A percentile compares a stretch with the other conserved stretches of the same genome.
Conservation (phyloP, 2,329 filamentous ascomycete genomes). For the Sporothrix inflata region DNA sequence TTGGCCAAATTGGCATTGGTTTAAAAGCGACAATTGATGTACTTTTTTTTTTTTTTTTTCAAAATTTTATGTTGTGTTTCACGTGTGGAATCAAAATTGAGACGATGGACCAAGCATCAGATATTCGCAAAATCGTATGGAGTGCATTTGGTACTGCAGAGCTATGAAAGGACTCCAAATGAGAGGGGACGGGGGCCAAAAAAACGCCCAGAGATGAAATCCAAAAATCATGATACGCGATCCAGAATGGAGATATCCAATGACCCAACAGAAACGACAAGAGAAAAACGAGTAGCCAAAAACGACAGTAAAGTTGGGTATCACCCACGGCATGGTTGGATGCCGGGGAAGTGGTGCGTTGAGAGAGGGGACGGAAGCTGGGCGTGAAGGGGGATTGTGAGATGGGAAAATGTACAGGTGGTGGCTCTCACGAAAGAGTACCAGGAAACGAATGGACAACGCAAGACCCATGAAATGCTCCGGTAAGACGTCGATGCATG, state of each 20-base stretch:
- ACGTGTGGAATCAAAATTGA: not conserved
- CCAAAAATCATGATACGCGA: not conserved
- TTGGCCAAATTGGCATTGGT: not conserved
- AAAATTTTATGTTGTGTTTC: not conserved
- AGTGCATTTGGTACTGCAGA: not conserved
- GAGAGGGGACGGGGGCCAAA: not conserved
- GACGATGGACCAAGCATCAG: not conserved
- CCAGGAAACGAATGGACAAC: slow-evolving; percentile 1
- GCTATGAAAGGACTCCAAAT: not conserved
- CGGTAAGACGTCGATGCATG: not conserved
- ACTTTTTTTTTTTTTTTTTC: not conserved
- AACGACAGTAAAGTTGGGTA: slow-evolving; percentile 27
- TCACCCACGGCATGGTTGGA: not conserved
- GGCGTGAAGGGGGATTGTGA: not conserved
- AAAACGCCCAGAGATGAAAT: not conserved
- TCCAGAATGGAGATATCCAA: not conserved
- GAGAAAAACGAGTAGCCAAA: not conserved
- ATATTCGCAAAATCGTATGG: not conserved
- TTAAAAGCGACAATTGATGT: not conserved
- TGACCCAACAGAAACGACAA: not conserved
- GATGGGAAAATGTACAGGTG: not conserved
- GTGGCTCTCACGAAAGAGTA: not conserved
- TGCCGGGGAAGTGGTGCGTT: slow-evolving; percentile 19
- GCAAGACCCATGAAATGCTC: slow-evolving; percentile 13
- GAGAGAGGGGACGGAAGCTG: not conserved